A percentile compares a stretch with the other conserved stretches of the same genome.
phyloP scores from a whole-genome alignment of 345 rosid genomes.

The Citrus unshiu region DNA sequence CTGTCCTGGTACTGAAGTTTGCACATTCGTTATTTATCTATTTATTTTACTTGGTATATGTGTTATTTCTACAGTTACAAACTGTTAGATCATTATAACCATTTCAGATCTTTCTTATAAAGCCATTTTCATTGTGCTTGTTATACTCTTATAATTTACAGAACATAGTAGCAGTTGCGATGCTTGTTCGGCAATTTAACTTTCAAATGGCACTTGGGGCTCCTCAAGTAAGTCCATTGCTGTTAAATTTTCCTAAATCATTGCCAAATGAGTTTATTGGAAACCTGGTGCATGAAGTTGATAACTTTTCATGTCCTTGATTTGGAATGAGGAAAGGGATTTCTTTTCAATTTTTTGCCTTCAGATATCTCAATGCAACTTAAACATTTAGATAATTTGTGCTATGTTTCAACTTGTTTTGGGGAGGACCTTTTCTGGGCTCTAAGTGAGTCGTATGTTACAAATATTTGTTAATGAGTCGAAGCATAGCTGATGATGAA shows the following conservation, averaged over 20 bases:
- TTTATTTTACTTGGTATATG: not conserved
- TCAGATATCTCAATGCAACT: not conserved
- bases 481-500: too few relatives aligned
- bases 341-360: not conserved
- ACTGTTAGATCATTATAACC: not conserved
- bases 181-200: conserved; percentile 79
- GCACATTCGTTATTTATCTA: not conserved
- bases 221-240: conserved; percentile 61
- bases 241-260: not conserved
- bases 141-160: conserved; percentile 25
- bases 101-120: not conserved
- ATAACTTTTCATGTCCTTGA: not conserved
- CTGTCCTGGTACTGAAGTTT: not conserved
- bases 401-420: not conserved
- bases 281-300: not conserved
- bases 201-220: conserved; percentile 81
- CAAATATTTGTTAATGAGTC: too few relatives aligned
- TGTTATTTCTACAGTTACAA: not conserved
- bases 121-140: not conserved
- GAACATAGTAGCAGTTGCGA: conserved; percentile 82
- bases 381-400: not conserved
- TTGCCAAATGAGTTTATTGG: not conserved
- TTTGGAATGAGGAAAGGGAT: not conserved
- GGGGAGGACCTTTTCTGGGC: too few relatives aligned
- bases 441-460: too few relatives aligned